Conservation (phyloP, 2,329 filamentous ascomycete genomes). For the Botrytis fragariae region DNA sequence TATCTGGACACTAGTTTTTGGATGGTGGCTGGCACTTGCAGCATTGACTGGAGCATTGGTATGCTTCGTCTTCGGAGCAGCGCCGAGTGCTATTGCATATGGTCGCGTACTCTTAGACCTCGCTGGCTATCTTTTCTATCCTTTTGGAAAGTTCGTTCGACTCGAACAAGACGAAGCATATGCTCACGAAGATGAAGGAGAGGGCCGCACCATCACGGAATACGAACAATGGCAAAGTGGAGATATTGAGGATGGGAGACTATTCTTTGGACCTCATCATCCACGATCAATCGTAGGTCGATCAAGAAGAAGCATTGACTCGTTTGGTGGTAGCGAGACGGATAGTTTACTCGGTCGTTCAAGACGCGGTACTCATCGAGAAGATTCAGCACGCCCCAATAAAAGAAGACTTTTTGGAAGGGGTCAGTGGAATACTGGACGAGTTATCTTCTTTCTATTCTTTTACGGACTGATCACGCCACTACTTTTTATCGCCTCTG, state of each 20-base stretch:
- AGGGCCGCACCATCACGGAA: constrained; percentile 95
- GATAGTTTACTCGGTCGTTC: constrained; percentile 79
- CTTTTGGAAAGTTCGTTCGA: constrained; percentile 94
- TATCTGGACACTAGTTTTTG: constrained; percentile 86
- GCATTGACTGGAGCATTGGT: constrained; percentile 70
- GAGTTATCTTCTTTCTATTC: constrained; percentile 92
- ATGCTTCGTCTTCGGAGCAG: constrained; percentile 77
- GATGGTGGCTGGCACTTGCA: constrained; percentile 89
- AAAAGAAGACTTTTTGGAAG: constrained; percentile 92
- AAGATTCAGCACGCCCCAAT: constrained; percentile 46
- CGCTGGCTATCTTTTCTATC: constrained; percentile 85
- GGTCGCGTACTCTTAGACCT: constrained; percentile 82
- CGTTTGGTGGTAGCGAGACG: constrained; percentile 69
- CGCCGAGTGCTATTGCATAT: constrained; percentile 79
- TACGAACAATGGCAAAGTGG: constrained; percentile 99
- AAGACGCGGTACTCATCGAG: constrained; percentile 48
- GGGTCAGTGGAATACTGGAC: constrained; percentile 91
- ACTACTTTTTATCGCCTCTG: constrained; percentile 78
- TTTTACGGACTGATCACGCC: constrained; percentile 94
- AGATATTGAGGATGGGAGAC: constrained; percentile 88
- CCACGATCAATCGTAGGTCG: constrained; percentile 80
- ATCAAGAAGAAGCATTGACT: constrained; percentile 85
- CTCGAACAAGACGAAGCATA: constrained; percentile 94
- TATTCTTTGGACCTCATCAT: constrained; percentile 84
- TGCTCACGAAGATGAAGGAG: constrained; percentile 88